Evolutionary conservation across 352 stramenopile genomes (phyloP).

Genomic region (Blastocystis hominis): DNA sequence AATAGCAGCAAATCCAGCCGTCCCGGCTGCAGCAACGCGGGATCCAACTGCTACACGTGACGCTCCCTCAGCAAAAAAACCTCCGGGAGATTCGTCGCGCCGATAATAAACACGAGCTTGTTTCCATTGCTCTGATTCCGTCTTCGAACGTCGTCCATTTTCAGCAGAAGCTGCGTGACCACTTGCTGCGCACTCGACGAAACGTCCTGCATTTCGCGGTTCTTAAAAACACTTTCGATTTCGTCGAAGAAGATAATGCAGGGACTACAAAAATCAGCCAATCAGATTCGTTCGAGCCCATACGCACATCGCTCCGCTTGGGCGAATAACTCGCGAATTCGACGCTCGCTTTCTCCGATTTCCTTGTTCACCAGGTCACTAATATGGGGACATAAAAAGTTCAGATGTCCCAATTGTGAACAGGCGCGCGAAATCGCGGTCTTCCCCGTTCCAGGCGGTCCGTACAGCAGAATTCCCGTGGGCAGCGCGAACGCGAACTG

Average conservation of each 20-base stretch:
- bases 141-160: neutral
- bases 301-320: neutral
- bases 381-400: conserved; percentile 37
- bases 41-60: conserved; percentile 24
- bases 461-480: conserved; percentile 27
- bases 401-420: conserved; percentile 29
- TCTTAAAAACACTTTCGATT: conserved; percentile 43
- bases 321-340: conserved; percentile 22
- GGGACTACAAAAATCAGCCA: neutral
- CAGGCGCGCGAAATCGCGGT: conserved; percentile 20
- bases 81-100: conserved; percentile 25
- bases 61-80: neutral
- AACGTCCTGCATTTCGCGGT: neutral
- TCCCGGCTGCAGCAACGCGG: neutral
- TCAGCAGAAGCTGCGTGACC: neutral
- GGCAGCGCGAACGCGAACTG: neutral
- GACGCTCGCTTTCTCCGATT: conserved; percentile 26
- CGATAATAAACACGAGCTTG: conserved; percentile 32
- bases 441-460: conserved; percentile 29
- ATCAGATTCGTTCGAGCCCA: neutral
- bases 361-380: conserved; percentile 26
- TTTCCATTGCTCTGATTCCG: neutral
- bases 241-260: conserved; percentile 52
- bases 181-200: neutral
- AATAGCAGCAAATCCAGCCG: neutral